phyloP scores from a whole-genome alignment of 2,329 filamentous ascomycete species.

The Celoporthe dispersa region DNA sequence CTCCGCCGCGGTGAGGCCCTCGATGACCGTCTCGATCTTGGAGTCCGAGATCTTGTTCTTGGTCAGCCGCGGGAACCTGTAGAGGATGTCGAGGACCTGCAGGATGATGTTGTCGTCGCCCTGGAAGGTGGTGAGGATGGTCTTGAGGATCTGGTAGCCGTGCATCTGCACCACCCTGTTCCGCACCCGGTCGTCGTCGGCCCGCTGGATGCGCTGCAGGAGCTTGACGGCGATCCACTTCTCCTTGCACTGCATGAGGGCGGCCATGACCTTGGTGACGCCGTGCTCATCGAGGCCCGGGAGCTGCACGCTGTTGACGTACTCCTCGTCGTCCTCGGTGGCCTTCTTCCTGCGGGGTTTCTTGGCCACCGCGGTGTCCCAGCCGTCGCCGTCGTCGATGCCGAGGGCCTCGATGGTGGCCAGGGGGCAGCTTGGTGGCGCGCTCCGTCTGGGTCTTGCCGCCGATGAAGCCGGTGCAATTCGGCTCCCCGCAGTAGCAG shows the following conservation, averaged over 20 bases:
- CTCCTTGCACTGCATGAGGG: slow-evolving; percentile 96
- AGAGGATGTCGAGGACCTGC: slow-evolving; percentile 87
- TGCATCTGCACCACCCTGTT: slow-evolving; percentile 94
- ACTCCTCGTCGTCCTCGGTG: slow-evolving; percentile 91
- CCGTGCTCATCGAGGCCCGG: slow-evolving; percentile 79
- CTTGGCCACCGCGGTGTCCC: slow-evolving; percentile 89
- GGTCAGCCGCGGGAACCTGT: slow-evolving; percentile 86
- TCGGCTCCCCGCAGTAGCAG: slow-evolving; percentile 93
- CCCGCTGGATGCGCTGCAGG: slow-evolving; percentile 83
- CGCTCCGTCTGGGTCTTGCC: slow-evolving; percentile 97
- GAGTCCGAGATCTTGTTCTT: slow-evolving; percentile 97
- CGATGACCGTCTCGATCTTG: slow-evolving; percentile 85
- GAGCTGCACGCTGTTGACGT: slow-evolving; percentile 85
- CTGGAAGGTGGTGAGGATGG: slow-evolving; percentile 80
- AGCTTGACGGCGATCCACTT: slow-evolving; percentile 99
- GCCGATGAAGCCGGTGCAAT: slow-evolving; percentile 95
- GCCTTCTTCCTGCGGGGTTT: slow-evolving; percentile 91
- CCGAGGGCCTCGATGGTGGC: slow-evolving; percentile 93
- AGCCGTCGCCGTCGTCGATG: slow-evolving; percentile 90
- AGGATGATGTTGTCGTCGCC: slow-evolving; percentile 89
- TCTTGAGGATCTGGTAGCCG: slow-evolving; percentile 93
- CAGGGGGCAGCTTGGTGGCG: slow-evolving; percentile 85
- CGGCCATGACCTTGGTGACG: slow-evolving; percentile 93
- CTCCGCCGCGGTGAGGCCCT: slow-evolving; percentile 67
- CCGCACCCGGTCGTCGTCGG: slow-evolving; percentile 83